phyloP scores from a whole-genome alignment of 2,329 filamentous ascomycete genomes.

The Hysterium pulicare region DNA sequence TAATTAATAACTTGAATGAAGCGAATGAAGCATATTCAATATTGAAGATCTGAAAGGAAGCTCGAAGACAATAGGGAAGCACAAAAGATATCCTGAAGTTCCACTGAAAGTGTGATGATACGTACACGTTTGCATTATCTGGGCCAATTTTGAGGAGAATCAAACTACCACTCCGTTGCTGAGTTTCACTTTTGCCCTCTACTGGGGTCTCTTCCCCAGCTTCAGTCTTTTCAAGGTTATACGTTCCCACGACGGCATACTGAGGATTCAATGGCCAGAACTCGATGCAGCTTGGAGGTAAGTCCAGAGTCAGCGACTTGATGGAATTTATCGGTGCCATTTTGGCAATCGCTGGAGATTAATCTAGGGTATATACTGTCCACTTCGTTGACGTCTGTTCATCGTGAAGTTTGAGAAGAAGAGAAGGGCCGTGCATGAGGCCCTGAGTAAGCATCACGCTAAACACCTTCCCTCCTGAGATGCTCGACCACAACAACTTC shows the following conservation, averaged over 20 bases:
- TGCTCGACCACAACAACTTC: not conserved
- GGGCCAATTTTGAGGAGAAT: slow-evolving; percentile 65
- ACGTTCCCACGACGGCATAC: slow-evolving; percentile 79
- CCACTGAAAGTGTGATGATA: too few species aligned
- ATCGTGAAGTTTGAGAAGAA: too few species aligned
- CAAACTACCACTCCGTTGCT: slow-evolving; percentile 71
- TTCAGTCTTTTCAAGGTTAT: slow-evolving; percentile 61
- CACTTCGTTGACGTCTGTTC: too few species aligned
- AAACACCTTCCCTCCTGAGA: too few species aligned
- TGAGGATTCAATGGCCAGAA: slow-evolving; percentile 62
- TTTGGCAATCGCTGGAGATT: not conserved
- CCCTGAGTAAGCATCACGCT: too few species aligned
- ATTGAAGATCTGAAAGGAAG: slow-evolving; percentile 10
- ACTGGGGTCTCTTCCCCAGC: slow-evolving; percentile 24
- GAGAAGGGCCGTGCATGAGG: too few species aligned
- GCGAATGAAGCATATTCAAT: not conserved
- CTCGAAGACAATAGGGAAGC: not conserved
- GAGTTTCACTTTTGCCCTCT: slow-evolving; percentile 39
- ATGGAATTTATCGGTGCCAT: slow-evolving; percentile 43
- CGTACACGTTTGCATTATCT: too few species aligned
- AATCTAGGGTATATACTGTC: too few species aligned
- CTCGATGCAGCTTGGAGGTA: slow-evolving; percentile 75
- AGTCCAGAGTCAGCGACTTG: slow-evolving; percentile 54
- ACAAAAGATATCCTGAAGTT: too few species aligned
- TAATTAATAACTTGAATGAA: slow-evolving; percentile 1